Conservation (phyloP, 1,284 basidiomycete genomes). For the Microbotryum saponariae region DNA sequence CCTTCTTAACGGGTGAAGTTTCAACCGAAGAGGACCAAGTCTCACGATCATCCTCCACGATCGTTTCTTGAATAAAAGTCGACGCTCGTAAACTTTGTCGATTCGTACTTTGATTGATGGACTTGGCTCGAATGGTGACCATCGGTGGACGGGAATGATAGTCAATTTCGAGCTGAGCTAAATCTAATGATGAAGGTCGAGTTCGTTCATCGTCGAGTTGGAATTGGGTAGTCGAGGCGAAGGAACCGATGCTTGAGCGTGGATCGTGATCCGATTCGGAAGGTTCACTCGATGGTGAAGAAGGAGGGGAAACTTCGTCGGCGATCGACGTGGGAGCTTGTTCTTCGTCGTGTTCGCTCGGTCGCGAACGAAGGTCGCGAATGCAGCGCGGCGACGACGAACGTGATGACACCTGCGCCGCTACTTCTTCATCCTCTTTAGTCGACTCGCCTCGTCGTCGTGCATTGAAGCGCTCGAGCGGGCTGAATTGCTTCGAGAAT, state of each 20-base stretch:
- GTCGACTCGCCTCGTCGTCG: background rate
- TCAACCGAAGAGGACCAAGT: background rate
- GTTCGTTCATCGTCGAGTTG: background rate
- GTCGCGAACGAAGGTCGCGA: conserved; percentile 2
- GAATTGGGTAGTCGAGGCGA: background rate
- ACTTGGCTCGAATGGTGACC: conserved; percentile 2
- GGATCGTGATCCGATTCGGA: background rate
- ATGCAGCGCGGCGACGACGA: conserved; percentile 18
- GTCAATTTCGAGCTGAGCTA: background rate
- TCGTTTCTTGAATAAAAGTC: conserved; percentile 3
- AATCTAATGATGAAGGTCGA: background rate
- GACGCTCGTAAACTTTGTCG: conserved; percentile 10
- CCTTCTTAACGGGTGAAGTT: background rate
- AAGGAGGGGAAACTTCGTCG: conserved; percentile 11
- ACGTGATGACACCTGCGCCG: background rate
- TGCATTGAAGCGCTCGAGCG: background rate
- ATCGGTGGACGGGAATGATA: background rate
- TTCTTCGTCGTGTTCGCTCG: background rate
- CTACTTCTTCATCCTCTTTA: background rate
- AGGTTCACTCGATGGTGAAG: background rate
- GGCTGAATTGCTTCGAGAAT: conserved; percentile 4
- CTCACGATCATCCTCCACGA: conserved; percentile 9
- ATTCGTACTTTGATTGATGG: background rate
- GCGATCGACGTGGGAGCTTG: background rate
- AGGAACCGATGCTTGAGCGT: background rate